phyloP scores from a whole-genome alignment of 345 rosid genomes.

The Eucalyptus microcorys region DNA sequence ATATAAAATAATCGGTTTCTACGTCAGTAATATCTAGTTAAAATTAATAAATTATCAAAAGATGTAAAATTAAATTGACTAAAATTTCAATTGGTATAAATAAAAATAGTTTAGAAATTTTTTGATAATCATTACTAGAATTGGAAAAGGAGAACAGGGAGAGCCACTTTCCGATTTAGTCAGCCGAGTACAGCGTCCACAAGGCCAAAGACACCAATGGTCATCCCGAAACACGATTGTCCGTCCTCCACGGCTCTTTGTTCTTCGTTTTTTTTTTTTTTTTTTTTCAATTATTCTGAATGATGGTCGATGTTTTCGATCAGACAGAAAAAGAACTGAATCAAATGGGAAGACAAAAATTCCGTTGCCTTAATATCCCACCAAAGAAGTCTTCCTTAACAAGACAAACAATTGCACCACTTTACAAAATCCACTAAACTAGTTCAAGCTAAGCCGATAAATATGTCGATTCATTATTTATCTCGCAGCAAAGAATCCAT shows the following conservation, averaged over 20 bases:
- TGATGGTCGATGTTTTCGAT: background rate
- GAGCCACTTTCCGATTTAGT: background rate
- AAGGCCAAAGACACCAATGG: background rate
- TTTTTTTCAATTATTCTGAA: background rate
- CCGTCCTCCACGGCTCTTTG: background rate
- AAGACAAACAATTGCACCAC: background rate
- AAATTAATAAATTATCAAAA: background rate
- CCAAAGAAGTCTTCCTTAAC: background rate
- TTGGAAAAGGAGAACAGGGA: background rate
- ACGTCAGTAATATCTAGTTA: accelerated
- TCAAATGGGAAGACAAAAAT: background rate
- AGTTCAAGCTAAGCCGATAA: background rate
- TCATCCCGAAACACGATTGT: background rate
- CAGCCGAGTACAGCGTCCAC: background rate
- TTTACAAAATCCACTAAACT: background rate
- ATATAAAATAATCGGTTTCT: accelerated
- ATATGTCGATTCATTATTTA: background rate
- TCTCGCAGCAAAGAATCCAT: background rate
- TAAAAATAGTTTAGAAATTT: background rate
- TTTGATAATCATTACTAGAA: background rate
- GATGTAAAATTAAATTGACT: accelerated
- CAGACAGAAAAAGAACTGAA: background rate
- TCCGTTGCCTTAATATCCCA: background rate
- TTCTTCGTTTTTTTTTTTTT: background rate
- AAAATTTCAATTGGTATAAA: background rate